Conservation (phyloP, 108 stramenopile species). For the Licmophora abbreviata region DNA sequence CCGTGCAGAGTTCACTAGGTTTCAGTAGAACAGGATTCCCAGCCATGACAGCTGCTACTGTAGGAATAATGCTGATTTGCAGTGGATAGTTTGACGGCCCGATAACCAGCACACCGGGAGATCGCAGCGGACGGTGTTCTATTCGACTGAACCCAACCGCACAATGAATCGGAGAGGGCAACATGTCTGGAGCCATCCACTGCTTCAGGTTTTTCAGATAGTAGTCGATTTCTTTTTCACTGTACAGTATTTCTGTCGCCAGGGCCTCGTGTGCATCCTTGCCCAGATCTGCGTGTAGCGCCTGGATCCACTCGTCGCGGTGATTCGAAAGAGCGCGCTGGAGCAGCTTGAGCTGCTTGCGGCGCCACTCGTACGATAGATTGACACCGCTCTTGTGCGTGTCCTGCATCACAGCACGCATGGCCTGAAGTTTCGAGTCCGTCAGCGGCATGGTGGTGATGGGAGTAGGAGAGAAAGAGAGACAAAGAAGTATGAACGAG, state of each 20-base stretch:
- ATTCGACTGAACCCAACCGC: conserved; percentile 8
- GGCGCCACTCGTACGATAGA: conserved; percentile 34
- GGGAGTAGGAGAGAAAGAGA: too few species aligned
- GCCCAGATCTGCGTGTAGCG: conserved; percentile 30
- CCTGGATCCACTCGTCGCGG: conserved; percentile 12
- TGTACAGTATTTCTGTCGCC: conserved; percentile 16
- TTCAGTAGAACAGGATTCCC: conserved; percentile 85
- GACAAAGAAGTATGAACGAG: too few species aligned
- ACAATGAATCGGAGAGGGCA: conserved; percentile 14
- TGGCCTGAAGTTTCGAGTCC: too few species aligned
- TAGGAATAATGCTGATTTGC: conserved; percentile 36
- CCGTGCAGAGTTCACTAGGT: conserved; percentile 53
- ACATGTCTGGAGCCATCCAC: conserved; percentile 23
- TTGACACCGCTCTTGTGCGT: conserved; percentile 30
- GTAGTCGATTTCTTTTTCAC: conserved; percentile 19
- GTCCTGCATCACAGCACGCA: too few species aligned
- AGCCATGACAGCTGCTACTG: conserved; percentile 64
- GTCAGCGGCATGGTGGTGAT: too few species aligned
- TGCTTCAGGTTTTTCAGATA: conserved; percentile 16
- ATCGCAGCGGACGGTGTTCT: conserved; percentile 13
- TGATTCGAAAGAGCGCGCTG: conserved; percentile 15
- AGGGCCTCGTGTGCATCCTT: conserved; percentile 19
- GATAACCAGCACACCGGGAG: conserved; percentile 50
- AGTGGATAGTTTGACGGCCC: conserved; percentile 88
- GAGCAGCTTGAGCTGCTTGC: conserved; percentile 15